Evolutionary conservation across 177 flowering plant species (phyloP).

Genomic region (Vitis hybrid): DNA sequence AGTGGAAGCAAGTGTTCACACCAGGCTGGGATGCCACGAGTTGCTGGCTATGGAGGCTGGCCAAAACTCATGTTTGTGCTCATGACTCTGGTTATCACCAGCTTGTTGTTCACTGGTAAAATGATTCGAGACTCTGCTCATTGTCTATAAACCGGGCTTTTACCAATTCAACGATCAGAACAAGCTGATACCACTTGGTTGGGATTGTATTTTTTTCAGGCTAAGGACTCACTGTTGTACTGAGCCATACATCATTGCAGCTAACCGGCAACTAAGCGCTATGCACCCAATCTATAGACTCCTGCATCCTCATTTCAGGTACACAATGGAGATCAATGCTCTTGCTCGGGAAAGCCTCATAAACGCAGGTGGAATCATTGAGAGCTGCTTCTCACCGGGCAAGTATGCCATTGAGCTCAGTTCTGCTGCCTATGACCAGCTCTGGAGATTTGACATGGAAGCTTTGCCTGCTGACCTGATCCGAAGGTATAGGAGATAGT

Average conservation of each 20-base stretch:
- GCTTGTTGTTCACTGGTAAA: slow-evolving; percentile 52
- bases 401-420: slow-evolving; percentile 69
- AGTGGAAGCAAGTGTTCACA: slow-evolving; percentile 31
- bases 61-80: slow-evolving; percentile 50
- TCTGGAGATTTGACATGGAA: slow-evolving; percentile 66
- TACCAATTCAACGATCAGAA: no score
- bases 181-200: no score
- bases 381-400: slow-evolving; percentile 51
- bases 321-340: slow-evolving; percentile 37
- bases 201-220: slow-evolving; percentile 13
- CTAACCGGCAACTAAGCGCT: slow-evolving; percentile 30
- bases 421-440: slow-evolving; percentile 55
- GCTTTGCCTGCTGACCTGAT: slow-evolving; percentile 74
- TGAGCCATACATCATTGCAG: slow-evolving; percentile 31
- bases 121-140: no score
- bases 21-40: slow-evolving; percentile 27
- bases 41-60: slow-evolving; percentile 45
- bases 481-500: slow-evolving; percentile 33
- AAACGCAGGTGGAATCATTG: slow-evolving; percentile 30
- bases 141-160: no score
- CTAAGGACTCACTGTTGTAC: slow-evolving; percentile 28
- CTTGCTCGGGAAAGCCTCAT: slow-evolving; percentile 29
- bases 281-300: slow-evolving; percentile 32
- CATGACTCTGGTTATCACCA: slow-evolving; percentile 52
- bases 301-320: slow-evolving; percentile 28